phyloP scores from a whole-genome alignment of 495 filamentous ascomycete species.

The Annulohypoxylon maeteangense region DNA sequence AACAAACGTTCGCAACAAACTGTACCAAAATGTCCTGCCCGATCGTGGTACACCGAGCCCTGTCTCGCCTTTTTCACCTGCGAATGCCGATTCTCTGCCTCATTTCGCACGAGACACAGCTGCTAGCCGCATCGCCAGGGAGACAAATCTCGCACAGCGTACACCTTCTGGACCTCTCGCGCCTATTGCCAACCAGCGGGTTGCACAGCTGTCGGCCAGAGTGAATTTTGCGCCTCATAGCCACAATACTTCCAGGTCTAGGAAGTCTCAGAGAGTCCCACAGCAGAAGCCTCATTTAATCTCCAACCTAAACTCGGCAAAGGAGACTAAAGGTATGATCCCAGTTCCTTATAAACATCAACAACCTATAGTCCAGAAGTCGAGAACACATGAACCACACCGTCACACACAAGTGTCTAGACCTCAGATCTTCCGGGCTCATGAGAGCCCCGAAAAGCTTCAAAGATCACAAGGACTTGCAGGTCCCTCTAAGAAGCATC shows the following conservation, averaged over 20 bases:
- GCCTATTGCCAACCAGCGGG: constrained; percentile 80
- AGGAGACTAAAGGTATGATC: constrained; percentile 60
- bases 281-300: constrained; percentile 64
- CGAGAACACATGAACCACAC: not conserved
- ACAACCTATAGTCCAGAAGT: not conserved
- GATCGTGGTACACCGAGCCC: constrained; percentile 67
- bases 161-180: constrained; percentile 66
- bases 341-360: constrained; percentile 14
- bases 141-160: constrained; percentile 77
- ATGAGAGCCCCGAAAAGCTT: constrained; percentile 7
- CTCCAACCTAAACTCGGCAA: constrained; percentile 59
- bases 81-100: constrained; percentile 68
- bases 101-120: constrained; percentile 94
- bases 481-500: constrained; percentile 7
- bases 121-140: constrained; percentile 88
- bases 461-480: not conserved
- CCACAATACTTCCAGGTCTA: constrained; percentile 56
- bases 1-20: constrained; percentile 68
- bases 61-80: constrained; percentile 64
- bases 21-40: constrained; percentile 66
- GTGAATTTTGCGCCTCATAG: constrained; percentile 49
- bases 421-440: constrained; percentile 13
- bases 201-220: constrained; percentile 74
- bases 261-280: constrained; percentile 65
- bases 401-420: constrained; percentile 2